A percentile compares a stretch with the other conserved stretches of the same genome.
These are phyloP conservation scores for Priceomyces carsonii DNA, from an alignment of 805 yeast genomes.

Conservation along the genomic window DNA sequence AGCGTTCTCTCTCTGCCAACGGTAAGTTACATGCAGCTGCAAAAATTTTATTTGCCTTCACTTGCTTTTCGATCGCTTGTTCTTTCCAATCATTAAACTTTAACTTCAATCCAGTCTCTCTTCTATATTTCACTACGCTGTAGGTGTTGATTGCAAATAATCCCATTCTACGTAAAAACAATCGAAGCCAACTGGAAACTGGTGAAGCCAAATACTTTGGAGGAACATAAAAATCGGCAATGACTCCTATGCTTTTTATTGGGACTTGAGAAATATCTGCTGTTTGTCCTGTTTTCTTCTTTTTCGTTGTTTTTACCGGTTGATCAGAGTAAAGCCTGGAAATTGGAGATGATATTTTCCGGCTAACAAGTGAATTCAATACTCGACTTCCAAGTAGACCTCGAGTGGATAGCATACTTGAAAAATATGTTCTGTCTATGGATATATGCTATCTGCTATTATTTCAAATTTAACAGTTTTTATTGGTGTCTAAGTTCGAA, in stretches of 20 bases:
- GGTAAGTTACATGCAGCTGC: conserved; percentile 49
- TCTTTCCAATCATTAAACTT: conserved; percentile 84
- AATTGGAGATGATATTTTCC: conserved; percentile 15
- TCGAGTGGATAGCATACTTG: too few species aligned
- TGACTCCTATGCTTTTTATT: conserved; percentile 37
- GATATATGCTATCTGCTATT: too few species aligned
- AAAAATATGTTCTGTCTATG: too few species aligned
- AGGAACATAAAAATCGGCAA: conserved; percentile 46
- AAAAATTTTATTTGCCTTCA: conserved; percentile 79
- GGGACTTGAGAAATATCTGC: conserved; percentile 41
- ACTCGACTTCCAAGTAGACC: too few species aligned
- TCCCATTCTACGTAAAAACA: conserved; percentile 62
- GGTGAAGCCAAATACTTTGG: conserved; percentile 30
- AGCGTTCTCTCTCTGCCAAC: conserved; percentile 33
- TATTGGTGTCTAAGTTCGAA: too few species aligned
- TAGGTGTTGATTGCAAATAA: conserved; percentile 67
- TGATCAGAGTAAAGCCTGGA: too few species aligned
- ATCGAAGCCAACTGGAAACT: conserved; percentile 40
- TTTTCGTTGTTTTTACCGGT: too few species aligned
- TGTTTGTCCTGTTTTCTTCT: conserved; percentile 16
- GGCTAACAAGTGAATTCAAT: neutral
- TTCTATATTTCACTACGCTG: conserved; percentile 47
- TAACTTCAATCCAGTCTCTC: conserved; percentile 43
- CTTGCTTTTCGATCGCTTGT: conserved; percentile 74
- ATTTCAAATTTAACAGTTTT: too few species aligned